Evolutionary conservation across 106 monocot species (phyloP), one percentile per base, ranked within the genome.

Genomic region (Allium fistulosum): DNA sequence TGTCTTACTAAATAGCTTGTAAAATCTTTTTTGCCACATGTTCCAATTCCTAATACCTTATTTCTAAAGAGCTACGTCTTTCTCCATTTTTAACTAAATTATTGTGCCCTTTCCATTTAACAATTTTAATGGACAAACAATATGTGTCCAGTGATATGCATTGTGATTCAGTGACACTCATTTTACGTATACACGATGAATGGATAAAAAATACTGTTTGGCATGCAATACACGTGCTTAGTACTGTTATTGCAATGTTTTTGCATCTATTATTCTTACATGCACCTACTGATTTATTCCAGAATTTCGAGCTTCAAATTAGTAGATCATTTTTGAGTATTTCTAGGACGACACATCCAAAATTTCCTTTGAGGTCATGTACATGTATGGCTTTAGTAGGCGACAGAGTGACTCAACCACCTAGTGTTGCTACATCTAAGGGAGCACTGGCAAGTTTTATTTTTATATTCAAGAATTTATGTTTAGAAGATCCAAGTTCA

Each of bases 381-480:
- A 71, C 69, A 65, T 53, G 62, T 46, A 90, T 78, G 80, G 79
- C 81, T 59, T 72, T 84, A 59, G 76, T 83, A 15, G 75, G 81
- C 69, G 78, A 83, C 37, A 80, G 67, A 72, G 61, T 83, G 72
- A 26, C 52, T 63, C 65, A 56, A 53, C 63, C 60, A 16, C 61
- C 74, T 26, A 72, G 72, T 68, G 68, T 77, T 58, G 56, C 61
- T 11, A 81, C 66, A 66, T 57, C 69, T 73, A 66, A 18, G 18
- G 74, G 69, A 57, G 63, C 81, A 61, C 76, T 90, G 90, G 90
- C 86, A 76, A 81, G n/a, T 75, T 50, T 51, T 18, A 48, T 17
- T 10, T 62, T 70, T n/a, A 47, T 59, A 18, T 49, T 70, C 49
- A 46, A 69, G 47, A 12, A 10, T 59, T 2, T 59, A 46, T 17